phyloP scores from a whole-genome alignment of 1,284 basidiomycete genomes.

The Cutaneotrichosporon mucoides region DNA sequence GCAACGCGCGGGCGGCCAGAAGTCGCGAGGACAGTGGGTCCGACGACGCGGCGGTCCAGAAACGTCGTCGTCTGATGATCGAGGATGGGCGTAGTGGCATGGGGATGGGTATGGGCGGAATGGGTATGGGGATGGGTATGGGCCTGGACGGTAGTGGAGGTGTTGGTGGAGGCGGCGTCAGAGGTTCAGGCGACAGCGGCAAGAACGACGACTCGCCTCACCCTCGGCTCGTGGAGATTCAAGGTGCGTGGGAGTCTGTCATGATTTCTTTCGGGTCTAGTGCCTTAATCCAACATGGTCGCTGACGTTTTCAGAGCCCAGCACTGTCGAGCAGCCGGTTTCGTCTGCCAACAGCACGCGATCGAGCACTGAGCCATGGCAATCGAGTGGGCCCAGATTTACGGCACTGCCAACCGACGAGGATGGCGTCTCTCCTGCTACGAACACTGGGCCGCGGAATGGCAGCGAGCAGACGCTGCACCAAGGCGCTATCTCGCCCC shows the following conservation, averaged over 20 bases:
- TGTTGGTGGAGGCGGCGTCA: too few species aligned
- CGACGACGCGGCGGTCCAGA: slow-evolving; percentile 28
- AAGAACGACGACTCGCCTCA: slow-evolving; percentile 14
- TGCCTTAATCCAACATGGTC: neutral
- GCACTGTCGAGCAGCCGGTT: slow-evolving; percentile 8
- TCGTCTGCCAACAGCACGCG: slow-evolving; percentile 9
- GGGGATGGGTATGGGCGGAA: too few species aligned
- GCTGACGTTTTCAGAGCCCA: slow-evolving; percentile 6
- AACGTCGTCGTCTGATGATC: slow-evolving; percentile 44
- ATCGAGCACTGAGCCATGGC: slow-evolving; percentile 17
- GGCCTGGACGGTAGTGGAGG: too few species aligned
- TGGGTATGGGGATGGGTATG: too few species aligned
- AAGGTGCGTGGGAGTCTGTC: slow-evolving; percentile 26
- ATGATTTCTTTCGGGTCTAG: neutral
- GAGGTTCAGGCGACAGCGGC: neutral
- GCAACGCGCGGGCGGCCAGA: slow-evolving; percentile 12
- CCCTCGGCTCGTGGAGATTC: slow-evolving; percentile 34
- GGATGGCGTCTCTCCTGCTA: slow-evolving; percentile 20
- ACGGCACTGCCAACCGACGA: slow-evolving; percentile 37
- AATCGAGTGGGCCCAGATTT: slow-evolving; percentile 32
- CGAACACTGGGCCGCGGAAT: slow-evolving; percentile 1
- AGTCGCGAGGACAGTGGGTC: slow-evolving; percentile 25
- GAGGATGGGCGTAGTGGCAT: slow-evolving; percentile 23
- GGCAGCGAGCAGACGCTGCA: slow-evolving; percentile 27
- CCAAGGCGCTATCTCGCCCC: slow-evolving; percentile 25